Percentiles rank a stretch among this genome's conserved stretches.
These are phyloP conservation scores for Emmonsiellopsis sp. DNA, from an alignment of 2,329 filamentous ascomycete genomes.

Conservation along the genomic window DNA sequence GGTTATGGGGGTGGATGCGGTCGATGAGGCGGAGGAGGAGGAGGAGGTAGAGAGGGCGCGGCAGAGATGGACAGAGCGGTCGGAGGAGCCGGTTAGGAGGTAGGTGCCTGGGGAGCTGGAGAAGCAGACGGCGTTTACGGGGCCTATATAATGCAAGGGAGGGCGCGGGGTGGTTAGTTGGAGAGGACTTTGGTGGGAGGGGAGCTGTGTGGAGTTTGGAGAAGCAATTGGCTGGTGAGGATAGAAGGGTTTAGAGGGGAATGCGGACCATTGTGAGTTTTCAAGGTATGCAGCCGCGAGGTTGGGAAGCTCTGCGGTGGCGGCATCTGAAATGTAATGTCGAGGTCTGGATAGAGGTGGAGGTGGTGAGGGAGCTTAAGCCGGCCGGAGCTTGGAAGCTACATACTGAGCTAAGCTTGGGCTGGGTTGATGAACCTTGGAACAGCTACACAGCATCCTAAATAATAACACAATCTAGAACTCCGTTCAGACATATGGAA, in stretches of 20 bases:
- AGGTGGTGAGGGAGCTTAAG: background rate
- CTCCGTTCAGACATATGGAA: background rate
- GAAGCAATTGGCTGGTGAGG: background rate
- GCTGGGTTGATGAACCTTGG: background rate
- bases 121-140: conserved; percentile 63
- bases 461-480: background rate
- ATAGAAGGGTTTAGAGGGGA: background rate
- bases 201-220: background rate
- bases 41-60: conserved; percentile 43
- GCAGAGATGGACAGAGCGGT: conserved; percentile 77
- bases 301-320: conserved; percentile 27
- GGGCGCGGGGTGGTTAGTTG: background rate
- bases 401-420: background rate
- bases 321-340: background rate
- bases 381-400: background rate
- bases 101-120: conserved; percentile 64
- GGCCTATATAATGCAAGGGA: conserved; percentile 38
- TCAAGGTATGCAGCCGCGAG: conserved; percentile 32
- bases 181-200: too few relatives aligned
- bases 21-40: conserved; percentile 28
- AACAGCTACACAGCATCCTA: background rate
- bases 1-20: conserved; percentile 19
- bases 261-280: conserved; percentile 34
- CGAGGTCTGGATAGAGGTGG: background rate
- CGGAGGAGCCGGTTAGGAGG: conserved; percentile 75